Evolutionary conservation across 2,329 filamentous ascomycete genomes (phyloP), one percentile per base, ranked within the genome.

Genomic region (Aspergillus amoenus): DNA sequence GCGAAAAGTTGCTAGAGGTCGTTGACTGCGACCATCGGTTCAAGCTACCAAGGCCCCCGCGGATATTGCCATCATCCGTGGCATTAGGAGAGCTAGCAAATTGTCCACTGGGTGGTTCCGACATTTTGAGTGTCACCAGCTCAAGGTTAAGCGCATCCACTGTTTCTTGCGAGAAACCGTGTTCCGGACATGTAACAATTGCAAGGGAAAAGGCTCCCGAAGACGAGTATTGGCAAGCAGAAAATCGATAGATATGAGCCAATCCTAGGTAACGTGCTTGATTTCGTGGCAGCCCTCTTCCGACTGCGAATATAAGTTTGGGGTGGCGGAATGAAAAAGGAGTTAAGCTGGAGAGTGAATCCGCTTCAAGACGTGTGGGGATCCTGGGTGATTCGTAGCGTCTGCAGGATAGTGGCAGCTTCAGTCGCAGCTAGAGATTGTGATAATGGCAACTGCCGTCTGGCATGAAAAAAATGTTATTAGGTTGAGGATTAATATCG

Each of bases 21-120:
- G 82, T 84, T 17, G 81, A 83, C 61, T 84, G 82, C 37, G 83
- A 84, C 82, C 82, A 84, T 61, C 82, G 80, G 66, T 84, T 82
- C 52, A 84, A 71, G 58, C 79, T 82, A 40, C 74, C 76, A 50
- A 81, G 63, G 30, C 78, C 79, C 64, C 81, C 79, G 55, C 71
- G 68, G 49, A 78, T 71, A 44, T 66, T 63, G 27, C 63, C 65
- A 27, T 64, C 57, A 9, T 56, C 64, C 34, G 59, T 48, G 34
- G 47, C 52, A 17, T 57, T 63, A 17, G 57, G 51, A 11, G 57
- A 51, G 30, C 60, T 59, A 17, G 13, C 46, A 40, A 9, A 46
- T 44, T 17, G 15, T 22, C 34, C 52, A 32, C 46, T 21, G 11
- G 39, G 43, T 50, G 34, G 21, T 18, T 56, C 49, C 6, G 54